These are phyloP conservation scores for Crassisporium funariophilum DNA, from an alignment of 768 basidiomycete species.

Conservation along the genomic window DNA sequence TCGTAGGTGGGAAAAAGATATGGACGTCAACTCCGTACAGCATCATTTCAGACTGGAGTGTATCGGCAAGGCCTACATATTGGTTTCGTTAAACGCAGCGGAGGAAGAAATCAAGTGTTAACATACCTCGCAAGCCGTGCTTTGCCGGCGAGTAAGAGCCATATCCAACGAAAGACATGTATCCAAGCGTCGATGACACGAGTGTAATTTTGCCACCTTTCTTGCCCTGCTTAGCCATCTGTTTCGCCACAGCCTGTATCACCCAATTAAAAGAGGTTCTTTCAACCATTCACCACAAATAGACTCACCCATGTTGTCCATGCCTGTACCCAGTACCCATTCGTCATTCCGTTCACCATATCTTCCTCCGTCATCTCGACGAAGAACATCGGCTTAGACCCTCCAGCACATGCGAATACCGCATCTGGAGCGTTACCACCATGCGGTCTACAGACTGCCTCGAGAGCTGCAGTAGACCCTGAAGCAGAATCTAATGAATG, in stretches of 20 bases:
- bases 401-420: constrained; percentile 80
- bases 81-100: constrained; percentile 2
- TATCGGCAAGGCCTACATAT: constrained; percentile 84
- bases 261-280: neutral
- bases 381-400: constrained; percentile 70
- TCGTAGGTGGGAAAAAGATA: constrained; percentile 82
- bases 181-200: constrained; percentile 72
- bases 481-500: constrained; percentile 58
- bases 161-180: constrained; percentile 78
- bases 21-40: constrained; percentile 80
- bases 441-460: constrained; percentile 55
- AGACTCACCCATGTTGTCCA: constrained; percentile 59
- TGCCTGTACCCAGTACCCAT: constrained; percentile 53
- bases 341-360: constrained; percentile 49
- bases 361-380: constrained; percentile 67
- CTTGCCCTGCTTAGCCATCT: constrained; percentile 58
- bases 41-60: constrained; percentile 75
- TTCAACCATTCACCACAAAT: too few relatives aligned
- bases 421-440: constrained; percentile 70
- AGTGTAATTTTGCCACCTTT: constrained; percentile 73
- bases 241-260: constrained; percentile 68
- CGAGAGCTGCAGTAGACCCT: constrained; percentile 61
- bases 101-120: neutral
- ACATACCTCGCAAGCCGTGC: constrained; percentile 78
- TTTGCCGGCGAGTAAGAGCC: constrained; percentile 83